These are phyloP conservation scores for Pisolithus marmoratus DNA, from an alignment of 768 basidiomycete genomes.

Conservation along the genomic window DNA sequence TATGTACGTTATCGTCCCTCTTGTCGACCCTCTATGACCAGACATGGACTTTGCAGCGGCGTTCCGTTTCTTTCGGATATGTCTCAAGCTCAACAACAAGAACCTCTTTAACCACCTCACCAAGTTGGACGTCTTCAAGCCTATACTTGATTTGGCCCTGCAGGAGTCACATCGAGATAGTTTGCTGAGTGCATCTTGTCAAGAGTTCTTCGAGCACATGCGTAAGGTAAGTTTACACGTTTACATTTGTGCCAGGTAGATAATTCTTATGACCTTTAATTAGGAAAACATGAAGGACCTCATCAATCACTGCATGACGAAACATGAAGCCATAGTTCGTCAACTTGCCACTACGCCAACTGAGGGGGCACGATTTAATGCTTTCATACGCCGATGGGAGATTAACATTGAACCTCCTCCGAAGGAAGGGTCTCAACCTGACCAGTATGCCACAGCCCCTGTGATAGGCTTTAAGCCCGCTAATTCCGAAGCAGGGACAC, in stretches of 20 bases:
- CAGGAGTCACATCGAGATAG: constrained; percentile 86
- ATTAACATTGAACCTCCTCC: constrained; percentile 84
- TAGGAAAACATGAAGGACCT: constrained; percentile 87
- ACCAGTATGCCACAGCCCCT: constrained; percentile 39
- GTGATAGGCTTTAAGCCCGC: constrained; percentile 1
- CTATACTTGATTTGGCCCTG: constrained; percentile 78
- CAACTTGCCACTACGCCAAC: constrained; percentile 55
- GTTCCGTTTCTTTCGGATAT: constrained; percentile 85
- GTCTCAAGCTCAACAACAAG: constrained; percentile 75
- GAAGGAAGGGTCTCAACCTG: constrained; percentile 41
- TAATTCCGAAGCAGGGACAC: constrained; percentile 29
- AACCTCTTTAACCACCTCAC: constrained; percentile 70
- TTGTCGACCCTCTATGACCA: constrained; percentile 6
- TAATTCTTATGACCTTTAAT: constrained; percentile 3
- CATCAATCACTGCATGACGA: constrained; percentile 79
- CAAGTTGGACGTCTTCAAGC: constrained; percentile 79
- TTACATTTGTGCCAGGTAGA: neutral
- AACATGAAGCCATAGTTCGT: constrained; percentile 60
- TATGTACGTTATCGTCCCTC: constrained; percentile 52
- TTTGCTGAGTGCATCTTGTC: constrained; percentile 88
- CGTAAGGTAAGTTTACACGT: constrained; percentile 55
- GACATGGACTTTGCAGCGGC: constrained; percentile 50
- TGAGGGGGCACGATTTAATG: constrained; percentile 61
- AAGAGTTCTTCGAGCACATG: constrained; percentile 92
- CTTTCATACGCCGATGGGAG: constrained; percentile 80